Conservation (phyloP, 2,329 filamentous ascomycete species). For the Ascocoryne sarcoides region DNA sequence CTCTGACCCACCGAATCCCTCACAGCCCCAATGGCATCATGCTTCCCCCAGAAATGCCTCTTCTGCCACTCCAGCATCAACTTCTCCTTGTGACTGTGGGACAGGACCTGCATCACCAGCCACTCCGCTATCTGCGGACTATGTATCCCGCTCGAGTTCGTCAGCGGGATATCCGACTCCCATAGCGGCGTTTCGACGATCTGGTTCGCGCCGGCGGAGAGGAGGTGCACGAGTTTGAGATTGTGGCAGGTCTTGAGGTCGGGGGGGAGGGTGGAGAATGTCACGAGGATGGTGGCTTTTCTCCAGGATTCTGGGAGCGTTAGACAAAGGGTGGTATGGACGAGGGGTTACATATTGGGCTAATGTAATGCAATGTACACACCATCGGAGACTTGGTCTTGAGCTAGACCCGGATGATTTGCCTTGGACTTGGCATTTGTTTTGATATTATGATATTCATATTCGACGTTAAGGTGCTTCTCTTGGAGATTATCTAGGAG, state of each 20-base stretch:
- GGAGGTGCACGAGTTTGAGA: slow-evolving; percentile 30
- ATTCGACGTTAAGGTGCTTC: slow-evolving; percentile 37
- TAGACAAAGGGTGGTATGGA: slow-evolving; percentile 1
- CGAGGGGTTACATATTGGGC: too few relatives aligned
- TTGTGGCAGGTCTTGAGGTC: slow-evolving; percentile 20
- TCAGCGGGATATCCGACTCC: slow-evolving; percentile 28
- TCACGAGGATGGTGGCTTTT: slow-evolving; percentile 29
- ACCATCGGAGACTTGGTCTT: slow-evolving; percentile 21
- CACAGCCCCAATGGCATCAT: slow-evolving; percentile 28
- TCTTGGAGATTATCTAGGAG: slow-evolving; percentile 31
- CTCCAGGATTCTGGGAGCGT: slow-evolving; percentile 16
- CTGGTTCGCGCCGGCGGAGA: slow-evolving; percentile 29
- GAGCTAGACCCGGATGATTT: too few relatives aligned
- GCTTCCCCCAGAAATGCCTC: slow-evolving; percentile 41
- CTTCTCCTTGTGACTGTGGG: slow-evolving; percentile 46
- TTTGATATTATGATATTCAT: slow-evolving; percentile 34
- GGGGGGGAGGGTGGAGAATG: slow-evolving; percentile 22
- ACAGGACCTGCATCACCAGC: slow-evolving; percentile 53
- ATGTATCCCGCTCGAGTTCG: slow-evolving; percentile 30
- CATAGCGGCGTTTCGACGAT: slow-evolving; percentile 23
- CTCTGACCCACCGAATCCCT: slow-evolving; percentile 48
- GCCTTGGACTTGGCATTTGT: too few relatives aligned
- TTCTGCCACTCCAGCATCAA: slow-evolving; percentile 49
- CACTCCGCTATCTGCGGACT: slow-evolving; percentile 57
- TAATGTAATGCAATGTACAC: background rate